Evolutionary conservation across 192 early-diverging fungal genomes (phyloP).

Genomic region (Linnemannia hyalina): DNA sequence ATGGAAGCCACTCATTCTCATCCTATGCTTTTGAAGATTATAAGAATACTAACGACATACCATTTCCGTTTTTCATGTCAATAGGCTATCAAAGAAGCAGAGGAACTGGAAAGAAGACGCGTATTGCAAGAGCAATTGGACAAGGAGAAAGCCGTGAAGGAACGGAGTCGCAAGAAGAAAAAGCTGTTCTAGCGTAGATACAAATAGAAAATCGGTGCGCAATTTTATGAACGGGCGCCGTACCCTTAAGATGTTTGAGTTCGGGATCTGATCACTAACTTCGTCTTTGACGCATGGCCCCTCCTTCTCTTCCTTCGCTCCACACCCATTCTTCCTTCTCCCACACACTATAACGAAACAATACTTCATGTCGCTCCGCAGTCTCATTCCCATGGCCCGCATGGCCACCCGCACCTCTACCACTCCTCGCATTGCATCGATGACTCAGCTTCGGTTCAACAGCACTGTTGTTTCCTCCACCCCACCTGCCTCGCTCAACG

Average conservation of each 20-base stretch:
- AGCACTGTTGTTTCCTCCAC: constrained; percentile 34
- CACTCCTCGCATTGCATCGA: constrained; percentile 22
- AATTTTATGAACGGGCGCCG: neutral
- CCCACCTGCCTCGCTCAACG: constrained; percentile 53
- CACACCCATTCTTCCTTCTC: neutral
- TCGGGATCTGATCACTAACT: neutral
- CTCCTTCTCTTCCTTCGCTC: neutral
- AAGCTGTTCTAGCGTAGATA: constrained; percentile 23
- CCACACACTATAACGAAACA: neutral
- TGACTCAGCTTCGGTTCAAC: constrained; percentile 22
- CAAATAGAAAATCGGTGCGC: neutral
- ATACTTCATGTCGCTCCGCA: constrained; percentile 20
- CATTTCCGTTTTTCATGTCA: neutral
- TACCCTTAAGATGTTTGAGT: neutral
- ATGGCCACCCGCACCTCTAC: neutral
- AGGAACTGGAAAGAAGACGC: constrained; percentile 35
- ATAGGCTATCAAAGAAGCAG: constrained; percentile 18
- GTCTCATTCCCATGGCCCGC: constrained; percentile 21
- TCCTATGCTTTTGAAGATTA: no score
- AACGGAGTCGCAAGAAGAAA: constrained; percentile 31
- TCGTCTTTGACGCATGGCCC: neutral
- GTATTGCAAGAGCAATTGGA: constrained; percentile 34
- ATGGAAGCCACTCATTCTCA: no score
- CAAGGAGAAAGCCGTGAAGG: constrained; percentile 34
- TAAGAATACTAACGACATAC: no score